These are phyloP conservation scores for Amaranthus tricolor DNA, from an alignment of 179 eudicot genomes.

Conservation along the genomic window DNA sequence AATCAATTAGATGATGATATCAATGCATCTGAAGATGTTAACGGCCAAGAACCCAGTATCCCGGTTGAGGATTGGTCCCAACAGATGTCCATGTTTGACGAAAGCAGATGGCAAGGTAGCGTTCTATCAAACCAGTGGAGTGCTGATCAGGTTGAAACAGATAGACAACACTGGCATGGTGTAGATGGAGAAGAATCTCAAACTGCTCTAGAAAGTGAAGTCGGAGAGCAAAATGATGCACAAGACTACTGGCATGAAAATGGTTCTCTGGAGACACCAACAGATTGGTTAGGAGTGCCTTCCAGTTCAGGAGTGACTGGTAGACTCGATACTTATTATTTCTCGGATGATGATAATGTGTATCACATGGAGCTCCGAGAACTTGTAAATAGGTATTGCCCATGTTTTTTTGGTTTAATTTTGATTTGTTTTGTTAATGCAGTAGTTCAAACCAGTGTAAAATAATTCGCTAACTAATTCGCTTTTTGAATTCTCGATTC, in stretches of 20 bases:
- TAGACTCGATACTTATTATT: conserved; percentile 62
- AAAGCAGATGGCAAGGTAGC: conserved; percentile 45
- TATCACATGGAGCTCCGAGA: conserved; percentile 91
- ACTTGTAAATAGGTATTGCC: conserved; percentile 73
- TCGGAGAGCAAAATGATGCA: conserved; percentile 35
- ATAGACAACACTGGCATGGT: conserved; percentile 37
- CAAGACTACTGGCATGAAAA: conserved; percentile 53
- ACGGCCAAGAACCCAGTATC: conserved; percentile 27
- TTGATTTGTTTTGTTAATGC: neutral
- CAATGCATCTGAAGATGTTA: conserved; percentile 25
- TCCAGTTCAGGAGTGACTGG: conserved; percentile 54
- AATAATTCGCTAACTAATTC: no score
- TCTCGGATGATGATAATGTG: conserved; percentile 90
- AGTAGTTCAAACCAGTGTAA: no score
- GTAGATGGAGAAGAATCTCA: conserved; percentile 40
- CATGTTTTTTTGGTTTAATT: neutral
- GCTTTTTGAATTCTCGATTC: no score
- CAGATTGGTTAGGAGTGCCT: conserved; percentile 64
- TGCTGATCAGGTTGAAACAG: conserved; percentile 37
- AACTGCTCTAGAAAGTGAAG: conserved; percentile 39
- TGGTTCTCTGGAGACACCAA: conserved; percentile 53
- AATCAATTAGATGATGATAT: conserved; percentile 26
- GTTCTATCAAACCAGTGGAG: conserved; percentile 51
- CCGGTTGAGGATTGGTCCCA: conserved; percentile 43
- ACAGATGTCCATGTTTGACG: conserved; percentile 41